A percentile compares a stretch with the other conserved stretches of the same genome.
Conservation (phyloP, 352 stramenopile species). For the Paralagenidium karlingii region DNA sequence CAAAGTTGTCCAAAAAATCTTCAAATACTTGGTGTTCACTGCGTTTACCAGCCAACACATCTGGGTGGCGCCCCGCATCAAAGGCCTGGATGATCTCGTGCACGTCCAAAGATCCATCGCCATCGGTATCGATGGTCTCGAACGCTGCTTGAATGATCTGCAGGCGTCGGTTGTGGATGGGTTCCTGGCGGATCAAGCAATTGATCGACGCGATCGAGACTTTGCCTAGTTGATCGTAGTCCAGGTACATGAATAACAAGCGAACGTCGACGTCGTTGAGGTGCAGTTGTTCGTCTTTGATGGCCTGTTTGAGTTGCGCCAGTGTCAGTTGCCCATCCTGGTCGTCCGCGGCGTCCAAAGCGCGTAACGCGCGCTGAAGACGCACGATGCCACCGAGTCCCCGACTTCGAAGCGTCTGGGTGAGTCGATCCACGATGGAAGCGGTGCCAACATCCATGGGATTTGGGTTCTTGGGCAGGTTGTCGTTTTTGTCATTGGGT, state of each 20-base stretch:
- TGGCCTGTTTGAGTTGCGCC: conserved; percentile 59
- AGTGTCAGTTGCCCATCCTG: conserved; percentile 46
- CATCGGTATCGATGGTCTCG: conserved; percentile 41
- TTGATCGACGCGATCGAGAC: conserved; percentile 76
- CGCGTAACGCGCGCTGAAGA: conserved; percentile 48
- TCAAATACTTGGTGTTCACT: conserved; percentile 45
- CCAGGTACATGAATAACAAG: conserved; percentile 64
- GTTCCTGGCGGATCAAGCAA: conserved; percentile 66
- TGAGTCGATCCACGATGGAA: conserved; percentile 38
- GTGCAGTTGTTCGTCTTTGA: conserved; percentile 21
- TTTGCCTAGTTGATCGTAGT: conserved; percentile 47
- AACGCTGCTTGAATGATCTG: conserved; percentile 72
- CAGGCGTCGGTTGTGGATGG: conserved; percentile 54
- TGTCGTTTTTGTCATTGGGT: no score
- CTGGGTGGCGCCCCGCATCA: conserved; percentile 53
- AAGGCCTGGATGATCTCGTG: conserved; percentile 54
- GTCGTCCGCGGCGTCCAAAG: conserved; percentile 66
- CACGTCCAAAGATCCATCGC: conserved; percentile 24
- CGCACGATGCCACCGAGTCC: conserved; percentile 50
- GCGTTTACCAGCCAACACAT: conserved; percentile 50
- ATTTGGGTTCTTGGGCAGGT: no score
- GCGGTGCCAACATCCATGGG: conserved; percentile 35
- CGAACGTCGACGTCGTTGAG: conserved; percentile 62
- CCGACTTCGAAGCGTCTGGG: conserved; percentile 24
- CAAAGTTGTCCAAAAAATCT: conserved; percentile 71